Percentiles rank a stretch among this genome's conserved stretches.
phyloP scores from a whole-genome alignment of 495 filamentous ascomycete genomes.

The Geoglossum glabrum region DNA sequence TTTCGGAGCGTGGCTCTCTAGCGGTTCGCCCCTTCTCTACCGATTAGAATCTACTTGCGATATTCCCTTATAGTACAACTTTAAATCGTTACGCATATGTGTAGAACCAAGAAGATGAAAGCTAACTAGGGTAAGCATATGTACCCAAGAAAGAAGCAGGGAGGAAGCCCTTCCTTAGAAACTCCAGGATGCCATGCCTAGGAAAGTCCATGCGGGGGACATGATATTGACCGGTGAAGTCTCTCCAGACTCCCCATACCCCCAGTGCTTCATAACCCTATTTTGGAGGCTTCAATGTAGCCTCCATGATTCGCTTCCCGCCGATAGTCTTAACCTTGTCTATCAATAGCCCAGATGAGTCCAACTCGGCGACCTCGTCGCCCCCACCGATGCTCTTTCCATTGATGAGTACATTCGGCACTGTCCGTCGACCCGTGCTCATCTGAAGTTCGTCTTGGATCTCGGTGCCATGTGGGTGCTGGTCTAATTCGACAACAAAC shows the following conservation, averaged over 20 bases:
- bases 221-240: background rate
- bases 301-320: conserved; percentile 44
- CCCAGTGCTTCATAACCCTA: background rate
- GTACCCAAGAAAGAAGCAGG: background rate
- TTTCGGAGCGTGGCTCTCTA: no score
- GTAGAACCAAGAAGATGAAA: no score
- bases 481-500: conserved; percentile 78
- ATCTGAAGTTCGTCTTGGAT: conserved; percentile 49
- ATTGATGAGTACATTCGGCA: conserved; percentile 79
- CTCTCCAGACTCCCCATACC: background rate
- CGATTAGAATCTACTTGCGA: no score
- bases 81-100: no score
- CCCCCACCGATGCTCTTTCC: conserved; percentile 80
- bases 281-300: conserved; percentile 8
- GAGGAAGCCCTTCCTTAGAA: background rate
- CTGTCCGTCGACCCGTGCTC: conserved; percentile 62
- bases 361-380: conserved; percentile 61
- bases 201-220: background rate
- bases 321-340: conserved; percentile 54
- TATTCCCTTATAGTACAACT: no score
- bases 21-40: no score
- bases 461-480: conserved; percentile 47
- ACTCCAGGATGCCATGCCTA: background rate
- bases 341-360: conserved; percentile 43
- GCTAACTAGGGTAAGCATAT: background rate